These are phyloP conservation scores for Cercospora zeina DNA, from an alignment of 2,329 filamentous ascomycete genomes.

Conservation along the genomic window DNA sequence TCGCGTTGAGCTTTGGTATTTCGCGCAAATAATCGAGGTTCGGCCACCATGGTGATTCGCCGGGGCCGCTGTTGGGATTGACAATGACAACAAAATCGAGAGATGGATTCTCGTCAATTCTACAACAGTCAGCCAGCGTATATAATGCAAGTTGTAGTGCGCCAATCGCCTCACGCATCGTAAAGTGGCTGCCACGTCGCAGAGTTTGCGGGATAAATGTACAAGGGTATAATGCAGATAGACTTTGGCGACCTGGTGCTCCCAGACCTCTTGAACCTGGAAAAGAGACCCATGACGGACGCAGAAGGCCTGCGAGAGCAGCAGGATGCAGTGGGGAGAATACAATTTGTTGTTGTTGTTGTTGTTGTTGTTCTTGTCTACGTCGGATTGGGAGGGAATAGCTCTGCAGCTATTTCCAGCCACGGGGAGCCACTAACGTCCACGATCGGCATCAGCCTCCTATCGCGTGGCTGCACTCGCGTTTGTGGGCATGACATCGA, in stretches of 20 bases:
- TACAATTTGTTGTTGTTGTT: neutral
- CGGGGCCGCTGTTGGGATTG: slow-evolving; percentile 33
- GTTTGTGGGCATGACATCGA: slow-evolving; percentile 19
- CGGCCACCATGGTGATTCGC: slow-evolving; percentile 27
- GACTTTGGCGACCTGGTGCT: slow-evolving; percentile 21
- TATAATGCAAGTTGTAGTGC: neutral
- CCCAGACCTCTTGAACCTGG: slow-evolving; percentile 12
- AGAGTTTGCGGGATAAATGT: slow-evolving; percentile 29
- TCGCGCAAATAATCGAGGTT: slow-evolving; percentile 33
- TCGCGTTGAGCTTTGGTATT: slow-evolving; percentile 33
- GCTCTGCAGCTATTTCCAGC: neutral
- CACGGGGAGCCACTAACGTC: neutral
- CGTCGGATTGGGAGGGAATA: neutral
- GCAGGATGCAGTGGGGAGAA: neutral
- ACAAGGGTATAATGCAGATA: slow-evolving; percentile 28
- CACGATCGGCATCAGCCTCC: slow-evolving; percentile 6
- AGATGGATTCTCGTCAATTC: slow-evolving; percentile 28
- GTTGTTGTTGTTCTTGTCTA: slow-evolving; percentile 1
- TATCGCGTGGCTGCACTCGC: slow-evolving; percentile 9
- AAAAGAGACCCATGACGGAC: slow-evolving; percentile 15
- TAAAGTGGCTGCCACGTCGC: slow-evolving; percentile 29
- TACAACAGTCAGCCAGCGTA: neutral
- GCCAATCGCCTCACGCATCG: slow-evolving; percentile 16
- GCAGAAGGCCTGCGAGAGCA: neutral
- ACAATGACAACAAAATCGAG: slow-evolving; percentile 32